Evolutionary conservation across 768 basidiomycete species (phyloP), one percentile per base, ranked within the genome.

Genomic region (Lyophyllum shimeji): DNA sequence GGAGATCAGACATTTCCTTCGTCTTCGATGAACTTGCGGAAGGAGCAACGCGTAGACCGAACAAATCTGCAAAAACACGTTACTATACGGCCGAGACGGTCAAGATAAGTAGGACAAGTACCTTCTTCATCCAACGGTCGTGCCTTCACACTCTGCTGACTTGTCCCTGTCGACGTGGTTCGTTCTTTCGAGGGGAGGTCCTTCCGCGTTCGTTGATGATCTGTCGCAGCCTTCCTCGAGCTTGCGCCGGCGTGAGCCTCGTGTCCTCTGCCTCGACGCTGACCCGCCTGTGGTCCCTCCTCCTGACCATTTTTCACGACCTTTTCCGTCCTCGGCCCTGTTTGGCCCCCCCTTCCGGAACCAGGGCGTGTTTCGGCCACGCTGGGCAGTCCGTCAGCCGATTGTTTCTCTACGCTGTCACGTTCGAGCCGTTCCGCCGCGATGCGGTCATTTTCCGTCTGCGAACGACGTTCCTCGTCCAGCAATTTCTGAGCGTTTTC

Each of bases 11-110:
- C 57, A 76, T 70, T 61, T 78, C 77, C 50, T 73, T 68, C 8
- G 71, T 70, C 60, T 72, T 74, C 25, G 67, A 65, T 18, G 57
- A 68, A 11, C 67, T 63, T 11, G 59, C 57, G 11, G 71, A 66
- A 24, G 78, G 70, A n/a, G 67, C 66, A 20, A 71, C 67, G 15
- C 74, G 71, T 40, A 76, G 65, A 31, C 80, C 78, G 62, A 90
- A 89, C 13, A 87, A 78, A 69, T 89, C 87, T 85, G 11, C n/a
- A 57, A 29, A 34, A 54, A 46, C 50, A 42, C 17, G 50, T 45
- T 34, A 42, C 24, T 25, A 40, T 42, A 56, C 25, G 17, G 29
- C 17, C 39, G 25, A 24, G 23, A 12, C 18, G 9, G 47, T 20
- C 29, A 55, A 53, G 48, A 46, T 27, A 8, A 46, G 25, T n/a